These are phyloP conservation scores for Porpolomopsis calyptriformis DNA, from an alignment of 768 basidiomycete genomes.

Conservation along the genomic window DNA sequence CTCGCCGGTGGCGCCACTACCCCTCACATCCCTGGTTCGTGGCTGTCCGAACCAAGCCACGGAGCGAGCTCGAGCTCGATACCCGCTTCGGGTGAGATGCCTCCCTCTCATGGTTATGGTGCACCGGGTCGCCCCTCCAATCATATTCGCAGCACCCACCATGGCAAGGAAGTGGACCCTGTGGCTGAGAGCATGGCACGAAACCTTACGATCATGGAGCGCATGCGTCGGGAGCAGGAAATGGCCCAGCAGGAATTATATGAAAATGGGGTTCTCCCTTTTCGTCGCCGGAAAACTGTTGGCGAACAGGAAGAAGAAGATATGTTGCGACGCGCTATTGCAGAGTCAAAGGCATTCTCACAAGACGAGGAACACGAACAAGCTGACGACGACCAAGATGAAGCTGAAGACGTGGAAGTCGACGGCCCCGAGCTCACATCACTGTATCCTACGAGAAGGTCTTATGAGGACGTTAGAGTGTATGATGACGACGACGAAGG, in stretches of 20 bases:
- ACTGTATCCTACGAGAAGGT: constrained; percentile 6
- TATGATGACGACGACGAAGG: constrained; percentile 85
- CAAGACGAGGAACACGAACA: constrained; percentile 16
- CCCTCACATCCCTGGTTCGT: background rate
- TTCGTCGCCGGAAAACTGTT: constrained; percentile 15
- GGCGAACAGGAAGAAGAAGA: constrained; percentile 51
- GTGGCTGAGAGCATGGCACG: constrained; percentile 59
- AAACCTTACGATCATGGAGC: constrained; percentile 48
- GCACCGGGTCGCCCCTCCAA: constrained; percentile 3
- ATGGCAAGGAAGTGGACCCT: constrained; percentile 35
- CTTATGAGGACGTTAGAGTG: constrained; percentile 27
- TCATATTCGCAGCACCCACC: no score
- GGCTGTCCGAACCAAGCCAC: constrained; percentile 11
- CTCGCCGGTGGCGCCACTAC: constrained; percentile 26
- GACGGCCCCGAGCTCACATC: background rate
- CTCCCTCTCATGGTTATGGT: constrained; percentile 3
- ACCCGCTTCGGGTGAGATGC: background rate
- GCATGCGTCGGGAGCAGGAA: constrained; percentile 58
- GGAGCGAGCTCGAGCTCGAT: constrained; percentile 7
- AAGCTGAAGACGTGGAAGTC: constrained; percentile 16
- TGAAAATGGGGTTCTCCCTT: constrained; percentile 18
- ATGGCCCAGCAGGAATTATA: constrained; percentile 47
- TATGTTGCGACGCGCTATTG: constrained; percentile 45
- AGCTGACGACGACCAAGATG: constrained; percentile 11
- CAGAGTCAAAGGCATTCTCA: constrained; percentile 45